These are phyloP conservation scores for Lolium multiflorum DNA, from an alignment of 176 grass and related monocot genomes.

Conservation along the genomic window DNA sequence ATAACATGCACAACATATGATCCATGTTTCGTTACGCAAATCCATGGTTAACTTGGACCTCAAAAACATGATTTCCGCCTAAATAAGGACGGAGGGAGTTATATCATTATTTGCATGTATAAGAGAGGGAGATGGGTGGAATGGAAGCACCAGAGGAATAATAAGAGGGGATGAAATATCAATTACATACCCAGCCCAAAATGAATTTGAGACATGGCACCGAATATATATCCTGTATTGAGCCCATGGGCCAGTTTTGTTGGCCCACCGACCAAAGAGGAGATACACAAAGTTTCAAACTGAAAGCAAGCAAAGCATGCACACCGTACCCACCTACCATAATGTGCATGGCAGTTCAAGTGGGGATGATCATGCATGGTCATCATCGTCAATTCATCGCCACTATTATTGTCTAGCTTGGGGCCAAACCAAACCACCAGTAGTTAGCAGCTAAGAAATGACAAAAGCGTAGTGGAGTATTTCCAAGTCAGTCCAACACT, in stretches of 20 bases:
- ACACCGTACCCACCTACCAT: constrained; percentile 13
- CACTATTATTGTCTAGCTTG: constrained; percentile 22
- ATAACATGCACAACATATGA: too few relatives aligned
- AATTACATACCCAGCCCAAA: neutral
- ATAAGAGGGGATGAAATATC: neutral
- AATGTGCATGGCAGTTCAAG: constrained; percentile 6
- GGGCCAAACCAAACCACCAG: constrained; percentile 20
- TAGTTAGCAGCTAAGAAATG: constrained; percentile 28
- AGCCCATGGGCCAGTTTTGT: neutral
- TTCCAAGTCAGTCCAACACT: constrained; percentile 19
- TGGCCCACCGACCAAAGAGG: neutral
- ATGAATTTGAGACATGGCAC: neutral
- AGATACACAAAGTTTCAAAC: neutral
- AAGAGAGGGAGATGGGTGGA: too few relatives aligned
- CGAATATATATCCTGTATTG: neutral
- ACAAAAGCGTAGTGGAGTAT: constrained; percentile 26
- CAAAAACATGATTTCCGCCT: too few relatives aligned
- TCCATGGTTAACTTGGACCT: too few relatives aligned
- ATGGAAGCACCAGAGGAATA: too few relatives aligned
- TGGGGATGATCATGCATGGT: constrained; percentile 14
- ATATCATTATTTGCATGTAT: too few relatives aligned
- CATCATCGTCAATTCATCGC: constrained; percentile 22
- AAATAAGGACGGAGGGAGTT: too few relatives aligned
- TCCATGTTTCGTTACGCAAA: too few relatives aligned
- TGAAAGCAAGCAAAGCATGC: neutral